Conservation (phyloP, 768 basidiomycete species). For the Suillus decipiens region DNA sequence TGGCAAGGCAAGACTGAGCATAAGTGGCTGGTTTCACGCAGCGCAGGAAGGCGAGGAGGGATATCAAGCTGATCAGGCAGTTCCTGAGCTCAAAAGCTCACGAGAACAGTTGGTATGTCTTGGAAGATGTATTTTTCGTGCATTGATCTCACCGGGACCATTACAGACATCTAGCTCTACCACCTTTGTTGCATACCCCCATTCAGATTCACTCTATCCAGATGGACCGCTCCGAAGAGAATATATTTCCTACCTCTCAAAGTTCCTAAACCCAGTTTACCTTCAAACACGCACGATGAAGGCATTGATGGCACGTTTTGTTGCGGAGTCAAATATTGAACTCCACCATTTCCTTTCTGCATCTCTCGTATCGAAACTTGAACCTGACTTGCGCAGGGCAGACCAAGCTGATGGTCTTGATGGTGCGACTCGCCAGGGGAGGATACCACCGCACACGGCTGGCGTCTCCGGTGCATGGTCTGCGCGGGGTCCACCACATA, state of each 20-base stretch:
- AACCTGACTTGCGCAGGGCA: constrained; percentile 60
- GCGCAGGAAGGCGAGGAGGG: constrained; percentile 91
- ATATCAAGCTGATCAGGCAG: constrained; percentile 54
- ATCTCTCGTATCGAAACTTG: constrained; percentile 67
- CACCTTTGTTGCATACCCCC: constrained; percentile 55
- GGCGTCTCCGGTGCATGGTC: constrained; percentile 66
- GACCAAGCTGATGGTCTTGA: constrained; percentile 68
- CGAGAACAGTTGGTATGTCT: constrained; percentile 87
- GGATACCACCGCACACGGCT: constrained; percentile 66
- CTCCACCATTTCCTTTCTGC: constrained; percentile 82
- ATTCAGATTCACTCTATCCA: constrained; percentile 50
- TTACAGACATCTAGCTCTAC: constrained; percentile 63
- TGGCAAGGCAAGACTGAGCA: constrained; percentile 75
- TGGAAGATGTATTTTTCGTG: constrained; percentile 6
- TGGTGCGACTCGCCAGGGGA: constrained; percentile 45
- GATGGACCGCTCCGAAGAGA: constrained; percentile 55
- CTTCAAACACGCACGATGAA: constrained; percentile 81
- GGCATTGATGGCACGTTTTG: constrained; percentile 77
- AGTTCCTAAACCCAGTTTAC: constrained; percentile 89
- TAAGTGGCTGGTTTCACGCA: constrained; percentile 97
- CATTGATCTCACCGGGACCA: constrained; percentile 15
- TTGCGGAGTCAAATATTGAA: constrained; percentile 84
- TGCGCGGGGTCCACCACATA: constrained; percentile 87
- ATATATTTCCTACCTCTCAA: constrained; percentile 71
- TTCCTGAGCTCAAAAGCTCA: constrained; percentile 66